These are phyloP conservation scores for Alternaria panax DNA, from an alignment of 2,329 filamentous ascomycete genomes.

Conservation along the genomic window DNA sequence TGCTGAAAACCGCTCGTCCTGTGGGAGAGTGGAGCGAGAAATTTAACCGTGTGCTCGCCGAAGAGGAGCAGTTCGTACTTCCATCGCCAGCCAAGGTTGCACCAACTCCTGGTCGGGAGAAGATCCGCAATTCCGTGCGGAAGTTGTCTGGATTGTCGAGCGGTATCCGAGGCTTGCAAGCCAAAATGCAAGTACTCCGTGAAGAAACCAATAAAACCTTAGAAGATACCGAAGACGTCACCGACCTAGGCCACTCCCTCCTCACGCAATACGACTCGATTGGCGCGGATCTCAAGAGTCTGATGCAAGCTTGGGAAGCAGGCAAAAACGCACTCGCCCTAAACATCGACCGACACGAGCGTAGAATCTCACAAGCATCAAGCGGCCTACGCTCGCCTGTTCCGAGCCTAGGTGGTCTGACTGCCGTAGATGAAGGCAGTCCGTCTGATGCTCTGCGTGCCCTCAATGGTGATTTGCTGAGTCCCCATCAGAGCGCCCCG, in stretches of 20 bases:
- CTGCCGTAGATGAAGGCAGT: conserved; percentile 59
- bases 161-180: conserved; percentile 89
- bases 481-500: conserved; percentile 49
- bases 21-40: conserved; percentile 70
- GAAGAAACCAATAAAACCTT: conserved; percentile 86
- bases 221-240: conserved; percentile 72
- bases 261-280: conserved; percentile 95
- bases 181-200: conserved; percentile 88
- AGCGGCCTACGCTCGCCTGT: conserved; percentile 59
- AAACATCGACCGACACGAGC: conserved; percentile 82
- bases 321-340: conserved; percentile 83
- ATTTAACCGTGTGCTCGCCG: conserved; percentile 73
- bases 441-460: conserved; percentile 76
- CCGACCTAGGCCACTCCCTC: conserved; percentile 78
- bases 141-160: conserved; percentile 89
- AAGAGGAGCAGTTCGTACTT: conserved; percentile 72
- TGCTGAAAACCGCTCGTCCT: conserved; percentile 69
- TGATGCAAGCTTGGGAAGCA: conserved; percentile 59
- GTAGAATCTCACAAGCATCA: conserved; percentile 59
- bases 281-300: conserved; percentile 77
- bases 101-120: conserved; percentile 78
- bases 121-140: conserved; percentile 84
- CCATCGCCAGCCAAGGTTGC: conserved; percentile 64
- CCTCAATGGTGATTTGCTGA: conserved; percentile 73
- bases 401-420: conserved; percentile 69